phyloP scores from a whole-genome alignment of 78 protist genomes.

The Chrysochromulina parva region DNA sequence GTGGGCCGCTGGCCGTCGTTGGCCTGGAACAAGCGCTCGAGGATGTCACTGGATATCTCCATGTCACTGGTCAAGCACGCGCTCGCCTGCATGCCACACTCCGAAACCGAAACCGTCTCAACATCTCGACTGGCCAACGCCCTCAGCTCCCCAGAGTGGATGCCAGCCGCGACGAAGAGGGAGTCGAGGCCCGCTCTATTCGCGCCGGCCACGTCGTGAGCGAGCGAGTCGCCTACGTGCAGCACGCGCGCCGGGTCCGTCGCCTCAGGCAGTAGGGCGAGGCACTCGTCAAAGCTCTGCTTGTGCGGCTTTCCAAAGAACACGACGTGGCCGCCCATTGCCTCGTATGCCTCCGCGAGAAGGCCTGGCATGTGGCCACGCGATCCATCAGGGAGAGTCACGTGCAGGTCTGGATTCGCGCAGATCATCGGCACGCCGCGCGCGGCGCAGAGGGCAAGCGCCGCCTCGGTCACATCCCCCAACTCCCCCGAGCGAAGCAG shows the following conservation, averaged over 20 bases:
- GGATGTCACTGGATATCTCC: too few species aligned
- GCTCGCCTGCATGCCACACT: too few species aligned
- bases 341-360: background rate
- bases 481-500: background rate
- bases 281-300: background rate
- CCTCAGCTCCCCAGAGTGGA: background rate
- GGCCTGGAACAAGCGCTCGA: too few species aligned
- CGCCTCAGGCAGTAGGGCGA: background rate
- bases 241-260: background rate
- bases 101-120: too few species aligned
- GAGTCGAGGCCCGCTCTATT: background rate
- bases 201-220: background rate
- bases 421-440: background rate
- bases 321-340: background rate
- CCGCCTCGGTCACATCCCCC: background rate
- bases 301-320: background rate
- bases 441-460: background rate
- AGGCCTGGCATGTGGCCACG: background rate
- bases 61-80: too few species aligned
- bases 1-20: too few species aligned
- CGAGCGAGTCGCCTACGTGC: conserved; percentile 9
- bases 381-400: background rate
- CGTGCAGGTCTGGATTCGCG: conserved; percentile 1
- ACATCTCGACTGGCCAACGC: too few species aligned
- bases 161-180: background rate